Evolutionary conservation across 345 rosid genomes (phyloP), one percentile per base, ranked within the genome.

Genomic region (Bruguiera sexangula): DNA sequence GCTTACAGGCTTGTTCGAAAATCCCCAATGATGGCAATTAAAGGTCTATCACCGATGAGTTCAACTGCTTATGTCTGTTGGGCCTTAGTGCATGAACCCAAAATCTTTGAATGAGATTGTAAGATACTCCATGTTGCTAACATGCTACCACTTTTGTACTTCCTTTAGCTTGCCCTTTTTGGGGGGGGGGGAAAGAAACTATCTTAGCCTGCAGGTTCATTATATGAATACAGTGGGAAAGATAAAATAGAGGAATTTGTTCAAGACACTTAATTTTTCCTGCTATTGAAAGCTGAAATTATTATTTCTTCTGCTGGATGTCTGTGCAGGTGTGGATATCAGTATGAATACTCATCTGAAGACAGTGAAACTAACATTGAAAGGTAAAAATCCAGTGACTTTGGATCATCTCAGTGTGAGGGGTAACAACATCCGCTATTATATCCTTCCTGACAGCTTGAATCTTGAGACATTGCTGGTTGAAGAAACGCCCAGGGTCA

Each of bases 261-360:
- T 11, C 50, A 43, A 43, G 50, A 43, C 0, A 13, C 18, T 43
- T 43, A 51, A 51, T 34, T 60, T 21, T 69, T 60, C 22, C 29
- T 27, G 50, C 65, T n/a, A 54, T 21, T 36, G 31, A 55, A 26
- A 63, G 5, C n/a, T 20, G 19, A 5, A 13, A 13, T 13, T 43
- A 15, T 43, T 11, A 11, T 43, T 43, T 43, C 18, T 43, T 43
- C 50, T 43, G 50, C 15, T 43, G 13, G 50, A 43, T 43, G 50
- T 43, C 50, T 43, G 50, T 8, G 19, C 56, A 96, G 98, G 99
- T 78, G 98, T 96, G 61, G 99, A 96, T 79, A 84, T 92, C 75
- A 96, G 98, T 65, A 92, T 96, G 99, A 96, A 96, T 56, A 96
- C 99, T 26, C 99, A 92, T 84, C 81, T 96, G 82, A 96, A 92